phyloP scores from a whole-genome alignment of 176 grass and related monocot genomes.

The Tuctoria greenei region DNA sequence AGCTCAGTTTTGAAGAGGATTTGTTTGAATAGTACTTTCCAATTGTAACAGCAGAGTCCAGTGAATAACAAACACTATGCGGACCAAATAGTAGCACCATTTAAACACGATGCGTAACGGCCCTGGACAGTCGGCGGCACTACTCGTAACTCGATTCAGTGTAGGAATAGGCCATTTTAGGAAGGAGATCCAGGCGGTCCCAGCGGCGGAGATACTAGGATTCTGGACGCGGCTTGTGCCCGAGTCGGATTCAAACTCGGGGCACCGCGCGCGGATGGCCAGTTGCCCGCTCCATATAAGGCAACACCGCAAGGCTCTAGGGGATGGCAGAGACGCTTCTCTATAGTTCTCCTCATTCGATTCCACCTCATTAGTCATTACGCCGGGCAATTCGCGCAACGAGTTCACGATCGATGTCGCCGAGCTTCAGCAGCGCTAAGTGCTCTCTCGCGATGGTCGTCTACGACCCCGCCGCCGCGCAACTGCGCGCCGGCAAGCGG shows the following conservation, averaged over 20 bases:
- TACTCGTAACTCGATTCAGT: too few relatives aligned
- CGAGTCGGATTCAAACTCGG: not conserved
- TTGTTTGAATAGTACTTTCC: too few relatives aligned
- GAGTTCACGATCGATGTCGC: not conserved
- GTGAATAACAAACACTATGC: not conserved
- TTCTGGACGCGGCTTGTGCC: not conserved
- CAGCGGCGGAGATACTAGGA: not conserved
- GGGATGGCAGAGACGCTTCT: not conserved
- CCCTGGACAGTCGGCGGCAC: not conserved
- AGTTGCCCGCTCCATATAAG: not conserved
- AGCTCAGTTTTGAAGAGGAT: too few relatives aligned
- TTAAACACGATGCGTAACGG: too few relatives aligned
- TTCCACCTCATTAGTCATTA: not conserved
- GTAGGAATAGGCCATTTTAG: not conserved
- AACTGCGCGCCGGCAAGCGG: not conserved
- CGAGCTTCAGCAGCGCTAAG: not conserved
- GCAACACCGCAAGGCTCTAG: too few relatives aligned
- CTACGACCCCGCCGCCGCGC: not conserved
- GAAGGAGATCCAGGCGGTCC: not conserved
- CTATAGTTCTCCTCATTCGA: constrained; percentile 7
- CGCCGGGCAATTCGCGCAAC: not conserved
- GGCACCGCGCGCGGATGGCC: not conserved
- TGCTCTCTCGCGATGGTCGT: not conserved
- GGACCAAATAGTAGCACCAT: too few relatives aligned
- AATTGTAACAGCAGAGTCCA: too few relatives aligned